A percentile compares a stretch with the other conserved stretches of the same genome.
These are phyloP conservation scores for Cladosporium sp. DNA, from an alignment of 2,329 filamentous ascomycete species.

Conservation along the genomic window DNA sequence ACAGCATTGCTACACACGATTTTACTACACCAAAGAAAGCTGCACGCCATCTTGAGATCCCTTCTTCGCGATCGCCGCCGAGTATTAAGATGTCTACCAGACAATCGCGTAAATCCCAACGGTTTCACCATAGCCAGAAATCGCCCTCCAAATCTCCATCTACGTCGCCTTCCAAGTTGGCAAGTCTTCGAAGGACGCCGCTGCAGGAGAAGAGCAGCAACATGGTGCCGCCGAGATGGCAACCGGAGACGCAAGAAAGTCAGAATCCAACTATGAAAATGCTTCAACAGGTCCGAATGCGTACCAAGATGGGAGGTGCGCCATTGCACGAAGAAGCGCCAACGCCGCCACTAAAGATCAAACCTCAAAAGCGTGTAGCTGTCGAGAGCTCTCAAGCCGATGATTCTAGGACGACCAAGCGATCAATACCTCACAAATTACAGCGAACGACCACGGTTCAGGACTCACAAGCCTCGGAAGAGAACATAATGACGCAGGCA, in stretches of 20 bases:
- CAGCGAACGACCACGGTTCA: conserved; percentile 11
- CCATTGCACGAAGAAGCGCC: not conserved
- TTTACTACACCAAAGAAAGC: conserved; percentile 15
- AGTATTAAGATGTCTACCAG: conserved; percentile 17
- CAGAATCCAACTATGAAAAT: conserved; percentile 10
- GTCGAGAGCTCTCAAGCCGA: not conserved
- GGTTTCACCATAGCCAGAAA: not conserved
- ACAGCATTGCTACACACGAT: conserved; percentile 8
- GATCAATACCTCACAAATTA: conserved; percentile 9
- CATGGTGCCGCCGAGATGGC: conserved; percentile 3
- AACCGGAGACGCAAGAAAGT: conserved; percentile 2
- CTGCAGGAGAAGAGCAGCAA: conserved; percentile 18
- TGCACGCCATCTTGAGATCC: conserved; percentile 14
- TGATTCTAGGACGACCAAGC: not conserved
- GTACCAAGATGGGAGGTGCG: not conserved
- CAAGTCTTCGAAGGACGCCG: conserved; percentile 12
- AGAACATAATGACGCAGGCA: not conserved
- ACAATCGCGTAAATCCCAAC: conserved; percentile 1
- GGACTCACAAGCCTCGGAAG: conserved; percentile 15
- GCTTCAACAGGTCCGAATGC: conserved; percentile 6
- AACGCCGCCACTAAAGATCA: not conserved
- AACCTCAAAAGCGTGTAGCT: not conserved
- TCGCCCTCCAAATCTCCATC: not conserved
- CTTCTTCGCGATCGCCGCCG: conserved; percentile 22
- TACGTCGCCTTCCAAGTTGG: not conserved